Base-by-base conservation (phyloP, 371 early-diverging fungal genomes). In the Mucor circinelloides region DNA sequence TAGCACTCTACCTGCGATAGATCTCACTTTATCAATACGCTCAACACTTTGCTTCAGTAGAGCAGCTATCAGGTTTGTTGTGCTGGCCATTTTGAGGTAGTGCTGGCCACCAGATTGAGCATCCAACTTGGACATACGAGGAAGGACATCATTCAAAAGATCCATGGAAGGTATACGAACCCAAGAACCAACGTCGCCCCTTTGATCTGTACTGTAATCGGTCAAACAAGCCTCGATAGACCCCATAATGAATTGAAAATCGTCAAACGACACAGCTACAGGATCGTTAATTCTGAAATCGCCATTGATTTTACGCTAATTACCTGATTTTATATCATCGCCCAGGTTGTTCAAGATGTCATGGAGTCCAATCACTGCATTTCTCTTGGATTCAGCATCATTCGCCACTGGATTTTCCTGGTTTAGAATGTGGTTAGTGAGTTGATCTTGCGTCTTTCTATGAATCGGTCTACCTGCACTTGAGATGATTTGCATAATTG, bases 131-230 rank as follows among this genome's bases (percentile, higher is more conserved):
- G 79, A 71, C 19, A 89, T 70, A 7, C 76, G 54, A 1, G 83
- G 84, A 2, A 88, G 40, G 58, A 89, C 60, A n/a, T 67, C 58
- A 10, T 75, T 72, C 54, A 94, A 75, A 8, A 85, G 84, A 3
- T 80, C 72, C 86, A 95, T 90, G 36, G 85, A 77, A 8, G 91
- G 89, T 66, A 90, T 84, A 23, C 99, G 93, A 6, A 95, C 88
- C 93, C 95, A 94, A 0, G 96, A 95, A 0, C 99, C 99, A 15
- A 99, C 93, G 77, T 99, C 99, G 17, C 99, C 99, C 28, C 97
- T 90, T 38, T 90, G 89, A 67, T 97, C 97, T 1, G 87, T 87
- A 44, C 89, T 90, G 69, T 96, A 95, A 73, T 99, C 98, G 9
- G 87, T 80, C 54, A 97, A 75, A 12, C 92, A 93, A 0, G 50